A percentile compares a stretch with the other conserved stretches of the same genome.
Conservation (phyloP, 2,329 filamentous ascomycete genomes). For the Xylaria sp. region DNA sequence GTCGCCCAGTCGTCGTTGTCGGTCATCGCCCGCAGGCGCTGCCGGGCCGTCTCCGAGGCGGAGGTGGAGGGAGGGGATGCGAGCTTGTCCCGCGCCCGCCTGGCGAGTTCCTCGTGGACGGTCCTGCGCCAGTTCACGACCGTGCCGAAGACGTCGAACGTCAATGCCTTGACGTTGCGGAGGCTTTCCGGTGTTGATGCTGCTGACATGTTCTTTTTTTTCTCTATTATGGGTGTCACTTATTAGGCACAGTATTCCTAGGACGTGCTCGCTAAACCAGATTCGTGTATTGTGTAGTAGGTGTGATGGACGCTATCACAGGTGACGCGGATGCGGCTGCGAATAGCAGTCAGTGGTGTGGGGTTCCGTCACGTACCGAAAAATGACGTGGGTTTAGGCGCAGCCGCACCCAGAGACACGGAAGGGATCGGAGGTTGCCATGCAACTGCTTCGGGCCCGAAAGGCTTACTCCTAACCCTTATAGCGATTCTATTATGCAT, state of each 20-base stretch:
- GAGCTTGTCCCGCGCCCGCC: slow-evolving; percentile 51
- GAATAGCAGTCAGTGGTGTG: background rate
- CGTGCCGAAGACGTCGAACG: slow-evolving; percentile 81
- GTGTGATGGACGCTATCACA: background rate
- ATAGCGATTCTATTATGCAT: background rate
- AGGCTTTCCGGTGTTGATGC: slow-evolving; percentile 20
- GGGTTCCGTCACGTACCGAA: background rate
- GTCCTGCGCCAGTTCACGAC: slow-evolving; percentile 77
- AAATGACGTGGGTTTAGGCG: background rate
- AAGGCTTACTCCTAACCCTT: background rate
- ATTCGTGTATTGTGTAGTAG: background rate
- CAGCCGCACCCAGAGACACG: too few species aligned
- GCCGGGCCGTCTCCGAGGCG: slow-evolving; percentile 50
- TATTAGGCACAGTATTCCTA: background rate
- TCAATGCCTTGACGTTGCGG: slow-evolving; percentile 56
- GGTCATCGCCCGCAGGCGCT: slow-evolving; percentile 54
- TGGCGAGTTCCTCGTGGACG: slow-evolving; percentile 61
- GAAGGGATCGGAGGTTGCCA: background rate
- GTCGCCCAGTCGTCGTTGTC: slow-evolving; percentile 58
- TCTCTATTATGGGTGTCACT: background rate
- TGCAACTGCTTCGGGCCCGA: background rate
- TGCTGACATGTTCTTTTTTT: slow-evolving; percentile 10
- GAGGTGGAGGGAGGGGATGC: slow-evolving; percentile 49
- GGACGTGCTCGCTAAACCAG: background rate
- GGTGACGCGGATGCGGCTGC: background rate